Conservation (phyloP, 2,329 filamentous ascomycete species). For the Diaporthe caulivora region DNA sequence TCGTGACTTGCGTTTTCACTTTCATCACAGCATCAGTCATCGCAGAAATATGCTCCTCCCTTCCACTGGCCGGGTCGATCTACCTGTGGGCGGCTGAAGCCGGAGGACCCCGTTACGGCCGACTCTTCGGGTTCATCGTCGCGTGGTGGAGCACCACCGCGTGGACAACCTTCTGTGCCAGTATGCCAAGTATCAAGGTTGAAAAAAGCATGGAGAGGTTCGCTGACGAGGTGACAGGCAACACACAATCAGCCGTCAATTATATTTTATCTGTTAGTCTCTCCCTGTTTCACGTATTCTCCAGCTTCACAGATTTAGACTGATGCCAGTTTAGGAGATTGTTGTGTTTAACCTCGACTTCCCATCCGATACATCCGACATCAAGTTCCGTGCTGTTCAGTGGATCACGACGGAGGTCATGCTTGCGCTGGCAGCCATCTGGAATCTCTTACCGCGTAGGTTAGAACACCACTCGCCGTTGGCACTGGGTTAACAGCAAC, state of each 20-base stretch:
- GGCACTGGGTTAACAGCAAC: not conserved
- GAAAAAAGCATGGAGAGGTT: no score
- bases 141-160: constrained; percentile 74
- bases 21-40: constrained; percentile 72
- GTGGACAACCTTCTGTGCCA: constrained; percentile 70
- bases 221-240: constrained; percentile 48
- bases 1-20: constrained; percentile 70
- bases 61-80: constrained; percentile 70
- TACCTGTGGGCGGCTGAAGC: constrained; percentile 73
- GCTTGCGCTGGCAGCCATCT: constrained; percentile 60
- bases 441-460: constrained; percentile 65
- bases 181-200: constrained; percentile 44
- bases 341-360: constrained; percentile 69
- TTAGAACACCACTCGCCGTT: fast-evolving
- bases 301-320: not conserved
- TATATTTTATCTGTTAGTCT: constrained; percentile 63
- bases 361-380: constrained; percentile 61
- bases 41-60: constrained; percentile 71
- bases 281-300: not conserved
- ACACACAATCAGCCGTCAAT: constrained; percentile 63
- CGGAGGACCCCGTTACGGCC: constrained; percentile 66
- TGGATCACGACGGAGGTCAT: constrained; percentile 69
- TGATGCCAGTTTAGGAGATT: constrained; percentile 57
- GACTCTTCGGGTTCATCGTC: constrained; percentile 71
- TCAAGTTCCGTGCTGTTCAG: constrained; percentile 71